Percentiles rank a stretch among this genome's conserved stretches.
Conservation (phyloP, 176 grass and related monocot genomes). For the Triticum timopheevii region DNA sequence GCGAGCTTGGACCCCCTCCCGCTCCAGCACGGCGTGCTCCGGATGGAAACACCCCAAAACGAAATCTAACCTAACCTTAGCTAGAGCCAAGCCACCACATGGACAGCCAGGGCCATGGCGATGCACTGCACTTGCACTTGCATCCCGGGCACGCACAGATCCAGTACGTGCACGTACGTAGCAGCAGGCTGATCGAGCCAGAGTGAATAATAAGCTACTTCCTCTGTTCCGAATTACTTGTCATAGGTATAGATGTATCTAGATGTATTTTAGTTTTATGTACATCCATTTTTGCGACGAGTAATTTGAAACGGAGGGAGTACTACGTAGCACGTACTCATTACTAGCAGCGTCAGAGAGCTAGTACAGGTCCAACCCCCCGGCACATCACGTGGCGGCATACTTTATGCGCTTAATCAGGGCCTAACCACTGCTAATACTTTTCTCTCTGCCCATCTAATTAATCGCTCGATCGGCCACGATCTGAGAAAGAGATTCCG, state of each 20-base stretch:
- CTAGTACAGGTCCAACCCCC: neutral
- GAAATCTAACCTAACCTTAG: neutral
- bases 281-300: too few species aligned
- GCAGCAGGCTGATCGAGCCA: neutral
- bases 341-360: neutral
- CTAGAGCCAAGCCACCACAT: neutral
- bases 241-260: too few species aligned
- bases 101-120: neutral
- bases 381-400: conserved; percentile 34
- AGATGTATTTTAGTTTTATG: too few species aligned
- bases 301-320: too few species aligned
- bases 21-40: neutral
- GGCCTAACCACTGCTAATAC: neutral
- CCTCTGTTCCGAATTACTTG: too few species aligned
- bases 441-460: neutral
- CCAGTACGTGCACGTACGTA: neutral
- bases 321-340: too few species aligned
- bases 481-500: conserved; percentile 6
- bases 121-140: neutral
- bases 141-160: neutral
- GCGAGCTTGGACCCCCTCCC: neutral
- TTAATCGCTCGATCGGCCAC: neutral
- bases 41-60: neutral
- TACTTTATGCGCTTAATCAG: conserved; percentile 14
- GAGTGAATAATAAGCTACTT: neutral